Evolutionary conservation across 1,139 yeast genomes (phyloP).

Genomic region (Waltiozyma sp.): DNA sequence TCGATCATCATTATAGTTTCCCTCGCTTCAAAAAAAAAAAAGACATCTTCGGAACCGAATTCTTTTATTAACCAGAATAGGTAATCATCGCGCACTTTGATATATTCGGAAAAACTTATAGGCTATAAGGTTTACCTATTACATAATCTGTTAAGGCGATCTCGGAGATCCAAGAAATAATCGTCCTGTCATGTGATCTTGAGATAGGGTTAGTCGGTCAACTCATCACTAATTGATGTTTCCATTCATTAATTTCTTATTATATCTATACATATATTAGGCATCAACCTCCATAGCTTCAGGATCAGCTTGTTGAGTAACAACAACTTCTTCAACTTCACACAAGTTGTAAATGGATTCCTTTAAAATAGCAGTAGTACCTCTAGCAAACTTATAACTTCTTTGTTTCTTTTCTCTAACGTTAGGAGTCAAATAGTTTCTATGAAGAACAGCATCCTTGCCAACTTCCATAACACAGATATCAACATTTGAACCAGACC

Average conservation of each 20-base stretch:
- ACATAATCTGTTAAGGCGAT: background rate
- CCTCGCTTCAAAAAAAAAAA: too few species aligned
- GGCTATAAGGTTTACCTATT: background rate
- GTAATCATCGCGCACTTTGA: background rate
- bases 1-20: too few species aligned
- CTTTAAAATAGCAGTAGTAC: constrained; percentile 79
- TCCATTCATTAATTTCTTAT: too few species aligned
- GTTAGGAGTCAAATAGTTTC: constrained; percentile 89
- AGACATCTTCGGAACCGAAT: background rate
- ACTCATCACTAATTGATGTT: too few species aligned
- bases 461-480: constrained; percentile 93
- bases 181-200: too few species aligned
- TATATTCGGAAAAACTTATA: background rate
- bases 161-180: background rate
- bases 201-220: too few species aligned
- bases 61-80: background rate
- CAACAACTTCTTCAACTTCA: constrained; percentile 60
- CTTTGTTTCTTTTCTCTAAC: constrained; percentile 71
- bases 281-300: constrained; percentile 71
- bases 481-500: constrained; percentile 96
- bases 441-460: constrained; percentile 68
- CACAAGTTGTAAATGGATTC: constrained; percentile 54
- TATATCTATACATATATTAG: too few species aligned
- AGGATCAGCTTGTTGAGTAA: constrained; percentile 22
- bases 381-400: constrained; percentile 77